These are phyloP conservation scores for Moesziomyces globuligerus DNA, from an alignment of 1,284 basidiomycete species.

Conservation along the genomic window DNA sequence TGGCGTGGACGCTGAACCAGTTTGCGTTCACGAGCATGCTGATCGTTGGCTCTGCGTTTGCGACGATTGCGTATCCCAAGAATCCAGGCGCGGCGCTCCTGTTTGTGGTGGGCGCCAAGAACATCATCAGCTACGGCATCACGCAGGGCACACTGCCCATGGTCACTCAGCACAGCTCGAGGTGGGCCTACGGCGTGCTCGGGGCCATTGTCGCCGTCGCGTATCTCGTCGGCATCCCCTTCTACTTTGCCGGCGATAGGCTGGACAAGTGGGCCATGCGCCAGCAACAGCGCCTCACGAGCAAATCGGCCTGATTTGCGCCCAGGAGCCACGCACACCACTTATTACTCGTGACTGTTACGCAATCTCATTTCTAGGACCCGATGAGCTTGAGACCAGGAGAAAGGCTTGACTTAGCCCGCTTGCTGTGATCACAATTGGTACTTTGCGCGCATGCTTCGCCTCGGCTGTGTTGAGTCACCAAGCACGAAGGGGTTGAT, in stretches of 20 bases:
- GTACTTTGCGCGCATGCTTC: too few species aligned
- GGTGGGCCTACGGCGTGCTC: conserved; percentile 7
- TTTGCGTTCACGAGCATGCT: conserved; percentile 3
- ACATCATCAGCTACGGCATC: conserved; percentile 10
- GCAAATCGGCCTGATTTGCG: neutral
- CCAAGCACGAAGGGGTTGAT: too few species aligned
- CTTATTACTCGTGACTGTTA: too few species aligned
- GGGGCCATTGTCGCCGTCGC: neutral
- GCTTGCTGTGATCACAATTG: too few species aligned
- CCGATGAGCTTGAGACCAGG: too few species aligned
- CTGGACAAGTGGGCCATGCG: conserved; percentile 10
- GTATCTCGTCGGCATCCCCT: neutral
- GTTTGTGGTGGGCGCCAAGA: conserved; percentile 6
- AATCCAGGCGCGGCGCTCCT: conserved; percentile 3
- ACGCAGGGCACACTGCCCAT: conserved; percentile 5
- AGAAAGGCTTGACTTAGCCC: too few species aligned
- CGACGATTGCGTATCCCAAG: conserved; percentile 4
- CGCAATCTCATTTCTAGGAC: too few species aligned
- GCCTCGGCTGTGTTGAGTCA: too few species aligned
- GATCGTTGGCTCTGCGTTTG: conserved; percentile 2
- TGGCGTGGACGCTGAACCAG: conserved; percentile 5
- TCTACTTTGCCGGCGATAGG: conserved; percentile 3
- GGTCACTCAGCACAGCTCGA: conserved; percentile 1
- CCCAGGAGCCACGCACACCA: too few species aligned
- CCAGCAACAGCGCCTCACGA: conserved; percentile 2